Evolutionary conservation across 2,329 filamentous ascomycete genomes (phyloP), one percentile per base, ranked within the genome.

Genomic region (Monilinia aucupariae): DNA sequence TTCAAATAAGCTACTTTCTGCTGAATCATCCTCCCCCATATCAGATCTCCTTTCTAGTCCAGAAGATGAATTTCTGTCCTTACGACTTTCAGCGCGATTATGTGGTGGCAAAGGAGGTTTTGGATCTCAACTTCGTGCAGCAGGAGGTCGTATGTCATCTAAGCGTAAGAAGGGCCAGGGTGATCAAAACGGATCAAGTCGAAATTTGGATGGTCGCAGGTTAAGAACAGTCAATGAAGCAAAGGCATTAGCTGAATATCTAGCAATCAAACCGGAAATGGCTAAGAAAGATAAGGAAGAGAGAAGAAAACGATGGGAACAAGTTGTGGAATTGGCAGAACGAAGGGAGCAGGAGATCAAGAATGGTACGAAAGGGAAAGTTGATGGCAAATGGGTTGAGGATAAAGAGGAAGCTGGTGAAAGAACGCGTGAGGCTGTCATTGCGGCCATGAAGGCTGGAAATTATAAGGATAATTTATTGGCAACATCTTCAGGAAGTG

Each of bases 101-200:
- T 90, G 88, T 70, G 94, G 96, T 78, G 96, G 96, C 74, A 99
- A 99, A 75, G 94, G 94, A 76, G 94, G 94, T 72, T 99, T 99
- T 74, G 94, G 94, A 61, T 97, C 93, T 1, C 96, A 99, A 76
- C 86, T 99, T 45, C 91, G 96, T 73, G 94, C 96, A 0, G 94
- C 94, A 3, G 94, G 96, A 73, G 94, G 96, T 48, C 93, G 96
- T 78, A 99, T 99, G 94, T 96, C 92, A 2, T 93, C 90, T n/a
- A 84, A 85, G 71, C 85, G 87, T 70, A 96, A 96, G 79, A 94
- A 88, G 72, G 88, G 88, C 62, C 85, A 90, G 70, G 87, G 85
- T 60, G 91, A 96, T 45, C 87, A 91, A 66, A 93, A 96, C 72
- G 92, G 87, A 30, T 97, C 92, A 2, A 96, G 91, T 73, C 86